Evolutionary conservation across 2,329 filamentous ascomycete genomes (phyloP).

Genomic region (Penicillium sp.): DNA sequence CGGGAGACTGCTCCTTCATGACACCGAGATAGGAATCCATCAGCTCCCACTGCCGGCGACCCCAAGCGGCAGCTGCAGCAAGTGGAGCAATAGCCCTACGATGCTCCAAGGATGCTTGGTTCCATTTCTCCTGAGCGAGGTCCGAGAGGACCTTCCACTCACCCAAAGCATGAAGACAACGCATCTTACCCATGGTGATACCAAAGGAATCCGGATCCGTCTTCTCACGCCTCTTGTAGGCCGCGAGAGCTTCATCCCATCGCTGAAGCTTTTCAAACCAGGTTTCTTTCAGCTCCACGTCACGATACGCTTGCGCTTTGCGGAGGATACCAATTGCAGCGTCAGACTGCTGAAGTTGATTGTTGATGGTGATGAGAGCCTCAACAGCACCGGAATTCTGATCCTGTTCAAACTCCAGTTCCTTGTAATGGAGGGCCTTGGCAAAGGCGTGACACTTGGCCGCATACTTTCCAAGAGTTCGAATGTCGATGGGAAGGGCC

Average conservation of each 20-base stretch:
- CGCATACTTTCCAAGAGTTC: conserved; percentile 89
- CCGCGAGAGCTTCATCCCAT: conserved; percentile 94
- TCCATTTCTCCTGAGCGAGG: conserved; percentile 90
- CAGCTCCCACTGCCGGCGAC: conserved; percentile 91
- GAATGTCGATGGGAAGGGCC: conserved; percentile 93
- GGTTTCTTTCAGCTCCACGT: conserved; percentile 94
- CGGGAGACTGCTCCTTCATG: conserved; percentile 90
- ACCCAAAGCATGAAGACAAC: conserved; percentile 91
- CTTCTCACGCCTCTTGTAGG: conserved; percentile 82
- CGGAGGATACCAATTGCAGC: conserved; percentile 96
- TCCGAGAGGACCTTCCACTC: conserved; percentile 94
- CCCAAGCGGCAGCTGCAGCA: conserved; percentile 95
- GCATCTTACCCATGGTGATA: conserved; percentile 99
- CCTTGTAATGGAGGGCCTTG: conserved; percentile 98
- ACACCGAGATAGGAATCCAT: conserved; percentile 97
- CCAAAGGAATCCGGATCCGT: conserved; percentile 80
- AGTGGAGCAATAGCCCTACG: conserved; percentile 89
- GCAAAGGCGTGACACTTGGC: conserved; percentile 97
- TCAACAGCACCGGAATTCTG: conserved; percentile 95
- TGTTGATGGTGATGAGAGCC: conserved; percentile 98
- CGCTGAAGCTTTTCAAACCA: conserved; percentile 99
- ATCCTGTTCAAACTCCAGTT: conserved; percentile 96
- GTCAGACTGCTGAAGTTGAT: conserved; percentile 97
- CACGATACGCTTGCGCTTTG: conserved; percentile 92
- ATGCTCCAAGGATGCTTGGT: conserved; percentile 81